phyloP scores from a whole-genome alignment of 179 eudicot genomes.

The Carnegiea gigantea region DNA sequence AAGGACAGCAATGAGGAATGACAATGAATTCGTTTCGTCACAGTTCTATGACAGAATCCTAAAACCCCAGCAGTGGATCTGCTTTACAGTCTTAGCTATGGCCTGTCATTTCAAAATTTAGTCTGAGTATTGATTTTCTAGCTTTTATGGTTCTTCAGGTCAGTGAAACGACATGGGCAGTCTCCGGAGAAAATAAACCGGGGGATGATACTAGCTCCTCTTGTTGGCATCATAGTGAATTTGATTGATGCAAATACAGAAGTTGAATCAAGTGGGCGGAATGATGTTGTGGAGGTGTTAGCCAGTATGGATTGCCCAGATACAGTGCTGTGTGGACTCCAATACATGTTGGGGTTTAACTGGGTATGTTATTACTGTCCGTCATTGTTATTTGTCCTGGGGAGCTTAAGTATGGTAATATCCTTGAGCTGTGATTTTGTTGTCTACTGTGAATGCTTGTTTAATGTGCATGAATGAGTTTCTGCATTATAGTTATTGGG shows the following conservation, averaged over 20 bases:
- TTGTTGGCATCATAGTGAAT: constrained; percentile 84
- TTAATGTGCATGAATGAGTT: neutral
- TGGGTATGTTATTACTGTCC: constrained; percentile 48
- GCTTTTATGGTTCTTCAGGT: constrained; percentile 35
- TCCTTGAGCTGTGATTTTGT: neutral
- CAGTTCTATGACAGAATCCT: neutral
- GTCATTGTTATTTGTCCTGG: neutral
- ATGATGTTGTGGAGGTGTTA: constrained; percentile 72
- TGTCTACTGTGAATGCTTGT: neutral
- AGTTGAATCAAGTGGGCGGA: constrained; percentile 41
- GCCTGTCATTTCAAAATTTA: neutral
- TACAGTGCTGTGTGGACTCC: constrained; percentile 72
- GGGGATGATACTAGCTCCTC: constrained; percentile 91
- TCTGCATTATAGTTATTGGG: no score
- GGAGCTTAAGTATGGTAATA: neutral
- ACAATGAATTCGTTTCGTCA: neutral
- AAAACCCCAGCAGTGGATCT: neutral
- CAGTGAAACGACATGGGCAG: constrained; percentile 73
- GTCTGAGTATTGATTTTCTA: neutral
- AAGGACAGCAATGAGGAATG: neutral
- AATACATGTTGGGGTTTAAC: constrained; percentile 64
- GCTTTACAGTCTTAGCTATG: neutral
- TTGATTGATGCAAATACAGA: constrained; percentile 61
- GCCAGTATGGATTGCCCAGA: constrained; percentile 91
- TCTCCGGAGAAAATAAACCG: constrained; percentile 70